phyloP scores from a whole-genome alignment of 2,329 filamentous ascomycete genomes.

The Cladosporium sp. region DNA sequence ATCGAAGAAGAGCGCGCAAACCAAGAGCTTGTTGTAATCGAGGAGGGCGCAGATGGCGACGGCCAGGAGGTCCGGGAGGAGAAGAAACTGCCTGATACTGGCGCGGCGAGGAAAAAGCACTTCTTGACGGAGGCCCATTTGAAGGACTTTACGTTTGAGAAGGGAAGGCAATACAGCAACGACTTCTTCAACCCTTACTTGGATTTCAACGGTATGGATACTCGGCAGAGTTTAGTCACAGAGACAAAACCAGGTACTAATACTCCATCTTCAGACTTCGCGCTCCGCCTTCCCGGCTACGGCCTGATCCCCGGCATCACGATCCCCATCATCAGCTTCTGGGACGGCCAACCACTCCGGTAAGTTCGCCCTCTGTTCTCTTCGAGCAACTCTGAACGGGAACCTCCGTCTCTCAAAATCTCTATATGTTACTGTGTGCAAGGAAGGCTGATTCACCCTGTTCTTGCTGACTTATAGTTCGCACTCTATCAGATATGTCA shows the following conservation, averaged over 20 bases:
- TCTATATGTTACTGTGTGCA: slow-evolving; percentile 6
- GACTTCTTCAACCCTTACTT: slow-evolving; percentile 93
- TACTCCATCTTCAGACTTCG: slow-evolving; percentile 54
- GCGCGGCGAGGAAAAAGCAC: slow-evolving; percentile 56
- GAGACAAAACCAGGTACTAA: slow-evolving; percentile 2
- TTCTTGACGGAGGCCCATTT: slow-evolving; percentile 60
- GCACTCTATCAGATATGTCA: slow-evolving; percentile 85
- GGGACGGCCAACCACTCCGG: slow-evolving; percentile 76
- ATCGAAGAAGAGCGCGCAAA: slow-evolving; percentile 47
- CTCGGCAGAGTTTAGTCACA: neutral
- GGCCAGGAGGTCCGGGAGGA: slow-evolving; percentile 44
- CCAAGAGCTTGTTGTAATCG: slow-evolving; percentile 63
- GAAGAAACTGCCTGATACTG: slow-evolving; percentile 41
- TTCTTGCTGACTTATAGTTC: slow-evolving; percentile 55
- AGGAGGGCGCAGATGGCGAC: slow-evolving; percentile 50
- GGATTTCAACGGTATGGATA: slow-evolving; percentile 68
- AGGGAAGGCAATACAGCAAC: slow-evolving; percentile 60
- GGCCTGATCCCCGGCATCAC: slow-evolving; percentile 61
- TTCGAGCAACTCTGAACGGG: neutral
- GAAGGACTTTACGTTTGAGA: slow-evolving; percentile 61
- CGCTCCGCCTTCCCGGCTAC: slow-evolving; percentile 66
- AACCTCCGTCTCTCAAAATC: neutral
- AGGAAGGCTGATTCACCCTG: slow-evolving; percentile 19
- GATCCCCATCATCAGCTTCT: slow-evolving; percentile 72
- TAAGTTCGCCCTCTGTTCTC: slow-evolving; percentile 46